Base-by-base conservation (phyloP, 1,284 basidiomycete species). In the Boletus sp. region DNA sequence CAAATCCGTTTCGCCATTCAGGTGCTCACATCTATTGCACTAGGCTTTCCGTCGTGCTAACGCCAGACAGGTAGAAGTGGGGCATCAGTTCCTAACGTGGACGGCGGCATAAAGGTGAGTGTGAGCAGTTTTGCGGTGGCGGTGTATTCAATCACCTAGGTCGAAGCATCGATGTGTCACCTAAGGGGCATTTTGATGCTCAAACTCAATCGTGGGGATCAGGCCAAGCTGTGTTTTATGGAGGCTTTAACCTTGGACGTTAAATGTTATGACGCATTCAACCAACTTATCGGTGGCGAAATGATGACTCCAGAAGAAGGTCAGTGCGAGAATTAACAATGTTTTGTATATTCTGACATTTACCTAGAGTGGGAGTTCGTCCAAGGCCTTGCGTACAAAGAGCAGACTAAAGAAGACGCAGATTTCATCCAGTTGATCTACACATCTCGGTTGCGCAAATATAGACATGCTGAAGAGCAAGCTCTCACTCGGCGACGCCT, bases 181-280 rank as follows among this genome's bases (percentile, higher is more conserved):
- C 73, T 99, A 13, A 84, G 96, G 32, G 96, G 94, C 3, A 72
- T 96, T 33, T 77, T 99, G 14, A 94, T 98, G 80, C 81, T 97
- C 23, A 94, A 97, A 57, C 74, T 97, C 10, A 94, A 94, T 55
- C 86, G 93, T 7, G 81, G 86, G 12, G 86, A 91, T 37, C 81
- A 89, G 53, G 96, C 96, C 0, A 95, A 95, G 61, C 78, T 91
- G 48, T 89, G 87, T 54, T 97, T 98, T 64, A 88, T 98, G 81
- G 93, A 97, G 57, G 94, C 96, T 1, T 76, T 99, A 13, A 80
- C 87, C 0, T 74, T 98, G 12, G 96, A 99, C 60, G 91, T 99
- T 22, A 97, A 97, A 68, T 98, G 95, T 66, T 99, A 94, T 63
- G 96, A 99, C 56, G 88, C 93, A 1, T 99, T 97, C 60, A 82